Percentiles rank a stretch among this genome's conserved stretches.
Conservation (phyloP, 495 filamentous ascomycete species). For the Penicillium coprophilum region DNA sequence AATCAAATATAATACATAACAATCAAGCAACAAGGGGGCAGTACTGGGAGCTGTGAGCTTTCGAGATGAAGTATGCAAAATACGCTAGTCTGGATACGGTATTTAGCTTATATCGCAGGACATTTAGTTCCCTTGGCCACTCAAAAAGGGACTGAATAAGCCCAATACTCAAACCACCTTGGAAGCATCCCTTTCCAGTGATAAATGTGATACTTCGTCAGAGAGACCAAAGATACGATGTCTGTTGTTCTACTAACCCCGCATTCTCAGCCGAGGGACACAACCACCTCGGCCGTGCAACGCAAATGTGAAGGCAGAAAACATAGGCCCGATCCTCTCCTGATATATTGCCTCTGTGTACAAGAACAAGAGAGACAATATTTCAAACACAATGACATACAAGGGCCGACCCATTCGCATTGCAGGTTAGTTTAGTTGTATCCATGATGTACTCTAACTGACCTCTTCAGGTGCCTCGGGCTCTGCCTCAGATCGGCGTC, state of each 20-base stretch:
- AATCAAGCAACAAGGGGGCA: not conserved
- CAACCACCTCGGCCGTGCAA: constrained; percentile 10
- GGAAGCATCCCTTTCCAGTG: not conserved
- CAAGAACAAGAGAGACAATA: not conserved
- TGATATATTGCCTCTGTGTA: not conserved
- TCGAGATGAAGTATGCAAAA: not conserved
- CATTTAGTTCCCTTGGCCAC: not conserved
- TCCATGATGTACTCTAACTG: not conserved
- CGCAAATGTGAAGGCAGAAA: not conserved
- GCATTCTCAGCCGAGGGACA: constrained; percentile 11
- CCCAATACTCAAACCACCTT: not conserved
- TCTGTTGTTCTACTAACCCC: not conserved
- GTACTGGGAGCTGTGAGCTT: not conserved
- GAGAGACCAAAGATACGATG: not conserved
- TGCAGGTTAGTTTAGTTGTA: constrained; percentile 15
- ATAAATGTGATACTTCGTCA: not conserved
- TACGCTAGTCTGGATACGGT: not conserved
- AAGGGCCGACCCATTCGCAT: constrained; percentile 26
- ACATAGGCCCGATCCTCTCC: not conserved
- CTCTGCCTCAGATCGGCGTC: constrained; percentile 55
- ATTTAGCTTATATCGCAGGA: not conserved
- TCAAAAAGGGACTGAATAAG: not conserved
- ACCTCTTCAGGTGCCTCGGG: constrained; percentile 44
- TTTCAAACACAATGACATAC: constrained; percentile 15
- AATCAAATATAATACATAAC: not conserved